Evolutionary conservation across 352 stramenopile genomes (phyloP), one percentile per base, ranked within the genome.

Genomic region (Globisporangium cederbergense): DNA sequence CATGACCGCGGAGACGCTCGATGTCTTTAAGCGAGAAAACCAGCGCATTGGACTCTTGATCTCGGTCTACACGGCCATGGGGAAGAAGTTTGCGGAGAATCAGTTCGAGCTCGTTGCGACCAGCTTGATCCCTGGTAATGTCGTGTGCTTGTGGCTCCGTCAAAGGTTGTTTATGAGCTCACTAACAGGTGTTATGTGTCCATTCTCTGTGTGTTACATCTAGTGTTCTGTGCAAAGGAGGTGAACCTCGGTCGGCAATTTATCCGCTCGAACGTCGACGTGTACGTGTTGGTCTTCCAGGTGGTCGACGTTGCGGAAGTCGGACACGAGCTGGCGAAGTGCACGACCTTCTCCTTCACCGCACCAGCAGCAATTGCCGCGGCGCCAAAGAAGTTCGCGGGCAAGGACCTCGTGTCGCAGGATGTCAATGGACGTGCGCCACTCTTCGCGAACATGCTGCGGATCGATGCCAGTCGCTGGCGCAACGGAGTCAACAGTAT

Each of bases 381-480:
- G 6, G 58, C 60, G 30, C 40, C 40, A 34, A 55, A 52, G 5
- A 63, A 45, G 22, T 61, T 83, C 51, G 61, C 51, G 0, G 84
- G 84, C n/a, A 79, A 80, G 34, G 71, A 88, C 13, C 47, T 93
- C 50, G 28, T 93, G 50, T 55, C 60, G 9, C 64, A 71, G 16
- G 68, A 55, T 43, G 50, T 66, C 20, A 71, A 75, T 40, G 71
- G 54, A 3, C 74, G 72, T 46, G 58, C 73, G 34, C 79, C 84
- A 42, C 64, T 93, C 20, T 93, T 86, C 53, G 78, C 75, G 30
- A 88, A 85, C 45, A n/a, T 90, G n/a, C 36, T 90, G 63, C 71
- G 84, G 2, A 43, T 93, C 0, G 77, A 88, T 56, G 65, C 75
- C 38, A 67, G 51, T 20, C 72, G 70, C 57, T 76, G 76, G 60